phyloP scores from a whole-genome alignment of 2,329 filamentous ascomycete species.

The Fusarium mundagurra region DNA sequence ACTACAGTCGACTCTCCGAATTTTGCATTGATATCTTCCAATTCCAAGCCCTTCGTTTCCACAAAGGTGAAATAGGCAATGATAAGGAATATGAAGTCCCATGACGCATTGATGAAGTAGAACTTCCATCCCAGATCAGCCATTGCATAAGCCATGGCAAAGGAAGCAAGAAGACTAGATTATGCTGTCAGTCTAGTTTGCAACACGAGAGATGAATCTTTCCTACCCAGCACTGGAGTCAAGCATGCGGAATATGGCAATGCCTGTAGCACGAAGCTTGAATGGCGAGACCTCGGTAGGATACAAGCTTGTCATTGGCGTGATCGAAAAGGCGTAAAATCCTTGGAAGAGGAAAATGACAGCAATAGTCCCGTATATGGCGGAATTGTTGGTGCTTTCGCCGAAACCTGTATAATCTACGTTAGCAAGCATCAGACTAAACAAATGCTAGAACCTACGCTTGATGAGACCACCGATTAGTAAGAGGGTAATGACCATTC shows the following conservation, averaged over 20 bases:
- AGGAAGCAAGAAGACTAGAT: neutral
- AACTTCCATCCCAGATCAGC: neutral
- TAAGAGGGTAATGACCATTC: neutral
- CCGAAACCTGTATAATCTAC: neutral
- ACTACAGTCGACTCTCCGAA: neutral
- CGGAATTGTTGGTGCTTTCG: neutral
- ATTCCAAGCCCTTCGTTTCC: neutral
- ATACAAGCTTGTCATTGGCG: neutral
- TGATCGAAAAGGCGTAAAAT: neutral
- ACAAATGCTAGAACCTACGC: neutral
- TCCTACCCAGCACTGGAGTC: neutral
- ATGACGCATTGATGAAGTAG: neutral
- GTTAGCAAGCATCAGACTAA: neutral
- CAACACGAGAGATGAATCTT: accelerated
- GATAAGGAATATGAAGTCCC: neutral
- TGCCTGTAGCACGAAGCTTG: neutral
- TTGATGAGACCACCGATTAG: neutral
- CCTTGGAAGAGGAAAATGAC: neutral
- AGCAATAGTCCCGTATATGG: neutral
- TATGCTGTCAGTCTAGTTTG: neutral
- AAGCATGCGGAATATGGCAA: slow-evolving; percentile 2
- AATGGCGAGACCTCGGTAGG: neutral
- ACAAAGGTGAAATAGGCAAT: neutral
- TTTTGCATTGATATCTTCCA: neutral
- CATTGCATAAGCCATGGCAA: slow-evolving; percentile 3